Evolutionary conservation across 2,329 filamentous ascomycete genomes (phyloP).

Genomic region (Xylaria sp.): DNA sequence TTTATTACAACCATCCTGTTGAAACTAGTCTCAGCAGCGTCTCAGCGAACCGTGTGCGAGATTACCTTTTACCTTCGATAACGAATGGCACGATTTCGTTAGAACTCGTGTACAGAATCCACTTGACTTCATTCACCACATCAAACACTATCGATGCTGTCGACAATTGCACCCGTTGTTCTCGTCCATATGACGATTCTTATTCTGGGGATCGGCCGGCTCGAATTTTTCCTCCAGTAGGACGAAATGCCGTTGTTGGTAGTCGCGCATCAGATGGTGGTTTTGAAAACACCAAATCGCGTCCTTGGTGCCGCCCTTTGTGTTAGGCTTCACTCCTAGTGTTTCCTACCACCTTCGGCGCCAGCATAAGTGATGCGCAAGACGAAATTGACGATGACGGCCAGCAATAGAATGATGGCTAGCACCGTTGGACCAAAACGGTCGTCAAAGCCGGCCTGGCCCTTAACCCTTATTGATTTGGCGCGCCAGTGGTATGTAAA

Average conservation of each 20-base stretch:
- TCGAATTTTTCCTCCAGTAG: not conserved
- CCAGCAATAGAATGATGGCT: constrained; percentile 84
- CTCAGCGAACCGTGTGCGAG: constrained; percentile 29
- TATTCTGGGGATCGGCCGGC: not conserved
- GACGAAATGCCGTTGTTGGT: not conserved
- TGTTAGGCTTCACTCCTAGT: constrained; percentile 34
- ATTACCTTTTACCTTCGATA: constrained; percentile 32
- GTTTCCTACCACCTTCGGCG: constrained; percentile 50
- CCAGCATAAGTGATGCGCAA: constrained; percentile 70
- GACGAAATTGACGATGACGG: constrained; percentile 96
- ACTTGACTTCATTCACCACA: constrained; percentile 2
- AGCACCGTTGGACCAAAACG: constrained; percentile 91
- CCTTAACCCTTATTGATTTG: constrained; percentile 87
- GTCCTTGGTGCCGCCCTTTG: not conserved
- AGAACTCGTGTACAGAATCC: constrained; percentile 30
- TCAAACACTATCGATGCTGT: not conserved
- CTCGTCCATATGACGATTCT: not conserved
- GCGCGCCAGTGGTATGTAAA: constrained; percentile 98
- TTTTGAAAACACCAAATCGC: not conserved
- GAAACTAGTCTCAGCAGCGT: constrained; percentile 4
- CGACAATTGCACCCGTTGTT: not conserved
- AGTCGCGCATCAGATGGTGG: not conserved
- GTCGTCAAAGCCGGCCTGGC: constrained; percentile 96
- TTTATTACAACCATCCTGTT: constrained; percentile 13
- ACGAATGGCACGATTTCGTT: constrained; percentile 26